Conservation (phyloP, 345 rosid genomes). For the Theobroma cacao region DNA sequence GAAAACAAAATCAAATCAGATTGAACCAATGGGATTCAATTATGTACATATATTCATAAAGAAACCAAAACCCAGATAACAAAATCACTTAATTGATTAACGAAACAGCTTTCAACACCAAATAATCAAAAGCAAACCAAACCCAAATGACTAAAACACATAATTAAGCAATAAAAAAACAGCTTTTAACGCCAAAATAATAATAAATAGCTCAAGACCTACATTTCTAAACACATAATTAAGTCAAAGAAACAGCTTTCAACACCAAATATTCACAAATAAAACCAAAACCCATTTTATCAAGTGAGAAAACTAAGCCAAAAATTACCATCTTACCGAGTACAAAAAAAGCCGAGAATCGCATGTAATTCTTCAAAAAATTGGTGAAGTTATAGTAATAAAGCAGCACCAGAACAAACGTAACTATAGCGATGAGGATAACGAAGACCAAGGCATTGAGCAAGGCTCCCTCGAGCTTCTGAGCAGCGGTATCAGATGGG, state of each 20-base stretch:
- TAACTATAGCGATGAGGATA: slow-evolving; percentile 65
- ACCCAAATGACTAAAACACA: neutral
- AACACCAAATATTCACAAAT: slow-evolving; percentile 10
- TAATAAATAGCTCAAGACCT: neutral
- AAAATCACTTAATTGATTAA: neutral
- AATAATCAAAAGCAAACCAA: neutral
- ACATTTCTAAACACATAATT: neutral
- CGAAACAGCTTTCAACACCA: neutral
- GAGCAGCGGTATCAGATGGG: slow-evolving; percentile 70
- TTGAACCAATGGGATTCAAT: neutral
- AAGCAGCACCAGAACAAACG: slow-evolving; percentile 78
- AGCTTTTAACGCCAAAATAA: neutral
- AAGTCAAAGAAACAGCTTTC: neutral
- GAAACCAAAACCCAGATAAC: neutral
- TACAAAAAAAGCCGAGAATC: slow-evolving; percentile 88
- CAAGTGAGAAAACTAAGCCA: neutral
- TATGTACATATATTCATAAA: neutral
- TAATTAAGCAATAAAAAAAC: neutral
- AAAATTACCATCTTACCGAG: slow-evolving; percentile 35
- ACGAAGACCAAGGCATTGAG: slow-evolving; percentile 87
- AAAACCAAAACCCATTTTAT: neutral
- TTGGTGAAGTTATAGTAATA: slow-evolving; percentile 91
- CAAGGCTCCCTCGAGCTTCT: slow-evolving; percentile 85
- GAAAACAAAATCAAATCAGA: neutral
- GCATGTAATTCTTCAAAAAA: slow-evolving; percentile 92